Base-by-base conservation (phyloP, 2,329 filamentous ascomycete species). In the Rachicladosporium sp. region DNA sequence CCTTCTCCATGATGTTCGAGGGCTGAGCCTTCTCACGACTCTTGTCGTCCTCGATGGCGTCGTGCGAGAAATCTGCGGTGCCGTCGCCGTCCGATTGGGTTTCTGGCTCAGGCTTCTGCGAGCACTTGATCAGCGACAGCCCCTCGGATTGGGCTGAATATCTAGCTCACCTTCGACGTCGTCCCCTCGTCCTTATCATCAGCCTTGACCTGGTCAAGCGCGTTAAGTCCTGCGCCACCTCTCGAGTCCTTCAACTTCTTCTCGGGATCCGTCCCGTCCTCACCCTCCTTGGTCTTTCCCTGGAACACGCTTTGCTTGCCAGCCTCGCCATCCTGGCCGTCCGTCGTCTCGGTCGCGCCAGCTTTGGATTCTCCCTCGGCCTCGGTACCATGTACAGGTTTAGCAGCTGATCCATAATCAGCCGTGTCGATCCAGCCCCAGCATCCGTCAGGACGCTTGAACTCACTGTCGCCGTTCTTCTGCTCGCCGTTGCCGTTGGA, bases 1-100 rank as follows among this genome's bases (percentile, higher is more conserved):
- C 87, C 53, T 91, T 93, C 55, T 95, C 87, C 2, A 93, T 69
- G 15, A 93, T 76, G 43, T 67, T 78, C 4, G 71, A 74, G 1
- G 76, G 67, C 31, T 71, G 59, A 2, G 65, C 60, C 33, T 69
- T 59, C 50, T 70, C 68, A 32, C 73, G 67, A 37, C 70, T 56
- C 11, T 67, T 58, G 2, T 71, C 69, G 36, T 69, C 62, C 43
- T 67, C 62, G 4, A 76, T 58, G 2, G 71, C 68, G 12, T 57
- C 52, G 10, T 42, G 50, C 10, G 43, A 40, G 30, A 33, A 35
- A 31, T 32, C n/a, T 9, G 29, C 7, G 12, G 19, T 9, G 12
- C 30, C 31, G 9, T 33, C 10, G 31, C 35, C 44, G 23, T 46
- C 8, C 7, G 23, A 11, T 3, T 41, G 10, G 23, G 30, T 35